phyloP scores from a whole-genome alignment of 352 stramenopile genomes.

The Peronospora destructor region DNA sequence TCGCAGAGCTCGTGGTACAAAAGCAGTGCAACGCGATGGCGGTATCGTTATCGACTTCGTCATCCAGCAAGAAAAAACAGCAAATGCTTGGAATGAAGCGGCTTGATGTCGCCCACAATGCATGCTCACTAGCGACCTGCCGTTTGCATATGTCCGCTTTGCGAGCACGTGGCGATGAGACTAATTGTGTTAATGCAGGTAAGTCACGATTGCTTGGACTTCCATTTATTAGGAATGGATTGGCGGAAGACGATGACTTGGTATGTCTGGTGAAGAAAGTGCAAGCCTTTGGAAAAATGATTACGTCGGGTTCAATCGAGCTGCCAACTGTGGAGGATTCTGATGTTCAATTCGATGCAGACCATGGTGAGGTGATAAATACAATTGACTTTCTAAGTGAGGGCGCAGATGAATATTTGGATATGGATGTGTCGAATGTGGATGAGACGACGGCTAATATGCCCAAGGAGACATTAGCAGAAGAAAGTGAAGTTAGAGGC shows the following conservation, averaged over 20 bases:
- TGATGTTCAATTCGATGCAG: not conserved
- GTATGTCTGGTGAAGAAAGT: slow-evolving; percentile 28
- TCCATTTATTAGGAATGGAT: not conserved
- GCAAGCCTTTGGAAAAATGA: slow-evolving; percentile 32
- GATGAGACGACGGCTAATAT: slow-evolving; percentile 4
- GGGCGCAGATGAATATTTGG: slow-evolving; percentile 8
- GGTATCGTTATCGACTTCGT: slow-evolving; percentile 22
- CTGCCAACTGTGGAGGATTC: not conserved
- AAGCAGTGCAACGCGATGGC: slow-evolving; percentile 55
- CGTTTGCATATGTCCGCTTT: slow-evolving; percentile 8
- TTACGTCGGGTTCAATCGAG: slow-evolving; percentile 16
- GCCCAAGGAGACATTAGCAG: not conserved
- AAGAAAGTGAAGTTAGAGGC: slow-evolving; percentile 7
- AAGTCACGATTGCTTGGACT: slow-evolving; percentile 3
- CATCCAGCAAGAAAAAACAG: slow-evolving; percentile 30
- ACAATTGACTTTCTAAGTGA: slow-evolving; percentile 16
- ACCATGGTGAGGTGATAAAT: slow-evolving; percentile 1
- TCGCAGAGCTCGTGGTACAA: slow-evolving; percentile 50
- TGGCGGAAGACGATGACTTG: slow-evolving; percentile 19
- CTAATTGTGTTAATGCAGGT: not conserved
- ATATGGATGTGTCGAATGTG: slow-evolving; percentile 7
- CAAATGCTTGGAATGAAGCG: slow-evolving; percentile 40
- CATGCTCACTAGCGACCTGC: slow-evolving; percentile 6
- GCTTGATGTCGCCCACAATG: slow-evolving; percentile 38
- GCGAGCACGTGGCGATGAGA: not conserved